A percentile compares a stretch with the other conserved stretches of the same genome.
These are phyloP conservation scores for Limonium bicolor DNA, from an alignment of 148 eudicot species.

Conservation along the genomic window DNA sequence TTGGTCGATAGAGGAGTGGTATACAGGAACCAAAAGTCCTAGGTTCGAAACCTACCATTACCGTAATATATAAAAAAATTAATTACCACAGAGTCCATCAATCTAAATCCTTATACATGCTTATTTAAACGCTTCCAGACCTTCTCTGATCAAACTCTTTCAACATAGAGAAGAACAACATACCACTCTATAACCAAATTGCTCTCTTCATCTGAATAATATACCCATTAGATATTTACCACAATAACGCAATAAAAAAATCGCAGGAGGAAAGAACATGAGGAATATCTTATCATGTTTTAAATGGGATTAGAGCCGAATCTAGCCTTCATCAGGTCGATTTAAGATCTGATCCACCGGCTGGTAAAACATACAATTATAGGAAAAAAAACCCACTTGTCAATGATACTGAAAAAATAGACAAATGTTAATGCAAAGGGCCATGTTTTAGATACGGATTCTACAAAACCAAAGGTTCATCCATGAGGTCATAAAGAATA, in stretches of 20 bases:
- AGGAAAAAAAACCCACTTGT: neutral
- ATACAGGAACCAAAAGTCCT: too few relatives aligned
- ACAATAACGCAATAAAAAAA: neutral
- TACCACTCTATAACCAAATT: neutral
- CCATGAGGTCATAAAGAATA: too few relatives aligned
- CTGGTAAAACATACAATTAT: neutral
- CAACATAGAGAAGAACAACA: neutral
- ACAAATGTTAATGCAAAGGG: neutral
- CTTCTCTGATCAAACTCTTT: neutral
- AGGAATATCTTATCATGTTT: slow-evolving; percentile 2
- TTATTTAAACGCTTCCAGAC: neutral
- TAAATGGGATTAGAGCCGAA: neutral
- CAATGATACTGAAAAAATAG: neutral
- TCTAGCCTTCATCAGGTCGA: neutral
- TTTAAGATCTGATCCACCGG: slow-evolving; percentile 2
- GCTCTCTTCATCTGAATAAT: too few relatives aligned
- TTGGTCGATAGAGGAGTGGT: too few relatives aligned
- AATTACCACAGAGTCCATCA: neutral
- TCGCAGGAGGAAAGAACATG: neutral
- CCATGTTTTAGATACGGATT: neutral
- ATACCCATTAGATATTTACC: neutral
- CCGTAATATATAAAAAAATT: slow-evolving; percentile 1
- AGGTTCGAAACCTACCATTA: too few relatives aligned
- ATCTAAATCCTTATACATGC: neutral
- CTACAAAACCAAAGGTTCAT: neutral